phyloP scores from a whole-genome alignment of 257 asterid genomes.

The Plantago ovata region DNA sequence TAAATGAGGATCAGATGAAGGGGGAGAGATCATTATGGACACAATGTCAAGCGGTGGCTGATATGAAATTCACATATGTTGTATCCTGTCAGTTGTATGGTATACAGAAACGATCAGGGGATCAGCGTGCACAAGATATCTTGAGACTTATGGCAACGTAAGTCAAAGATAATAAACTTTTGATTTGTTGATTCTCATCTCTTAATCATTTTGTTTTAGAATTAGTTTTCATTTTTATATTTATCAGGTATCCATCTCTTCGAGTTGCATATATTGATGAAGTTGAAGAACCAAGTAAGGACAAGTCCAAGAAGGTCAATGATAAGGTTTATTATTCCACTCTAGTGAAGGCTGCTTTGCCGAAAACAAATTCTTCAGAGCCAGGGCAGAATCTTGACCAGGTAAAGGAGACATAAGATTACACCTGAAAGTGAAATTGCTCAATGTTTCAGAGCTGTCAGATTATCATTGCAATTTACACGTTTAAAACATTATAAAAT shows the following conservation, averaged over 20 bases:
- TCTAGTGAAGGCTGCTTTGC: slow-evolving; percentile 92
- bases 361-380: slow-evolving; percentile 76
- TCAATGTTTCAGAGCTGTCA: slow-evolving; percentile 5
- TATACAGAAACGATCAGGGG: slow-evolving; percentile 91
- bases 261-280: slow-evolving; percentile 98
- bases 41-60: slow-evolving; percentile 98
- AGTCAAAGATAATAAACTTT: slow-evolving; percentile 6
- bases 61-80: slow-evolving; percentile 95
- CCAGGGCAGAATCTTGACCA: slow-evolving; percentile 95
- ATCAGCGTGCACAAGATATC: slow-evolving; percentile 88
- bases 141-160: slow-evolving; percentile 88
- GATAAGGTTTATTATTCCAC: slow-evolving; percentile 89
- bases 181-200: slow-evolving; percentile 11
- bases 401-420: slow-evolving; percentile 37
- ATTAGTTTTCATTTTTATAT: slow-evolving; percentile 4
- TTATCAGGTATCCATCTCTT: slow-evolving; percentile 85
- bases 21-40: slow-evolving; percentile 95
- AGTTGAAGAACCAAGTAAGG: slow-evolving; percentile 93
- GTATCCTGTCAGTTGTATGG: slow-evolving; percentile 95
- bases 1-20: slow-evolving; percentile 94
- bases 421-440: slow-evolving; percentile 3
- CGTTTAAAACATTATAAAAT: background rate
- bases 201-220: slow-evolving; percentile 18
- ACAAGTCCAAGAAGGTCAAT: slow-evolving; percentile 67
- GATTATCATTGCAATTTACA: background rate